A percentile compares a stretch with the other conserved stretches of the same genome.
Conservation (phyloP, 352 stramenopile species). For the Globisporangium emineosum region DNA sequence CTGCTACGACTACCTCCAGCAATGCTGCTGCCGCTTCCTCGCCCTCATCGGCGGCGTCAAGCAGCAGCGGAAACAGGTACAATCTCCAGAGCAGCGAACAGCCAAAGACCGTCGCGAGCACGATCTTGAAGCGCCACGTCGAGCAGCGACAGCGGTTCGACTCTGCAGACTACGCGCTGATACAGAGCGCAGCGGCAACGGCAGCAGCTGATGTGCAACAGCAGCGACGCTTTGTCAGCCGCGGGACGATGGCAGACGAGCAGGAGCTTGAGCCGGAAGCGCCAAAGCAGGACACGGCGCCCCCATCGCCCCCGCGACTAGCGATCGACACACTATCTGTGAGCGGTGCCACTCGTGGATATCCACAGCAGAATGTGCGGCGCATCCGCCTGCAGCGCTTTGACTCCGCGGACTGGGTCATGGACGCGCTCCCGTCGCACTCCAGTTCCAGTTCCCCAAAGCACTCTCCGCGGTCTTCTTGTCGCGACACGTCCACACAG, state of each 20-base stretch:
- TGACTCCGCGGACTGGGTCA: slow-evolving; percentile 69
- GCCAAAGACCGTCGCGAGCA: slow-evolving; percentile 30
- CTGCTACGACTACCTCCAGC: not conserved
- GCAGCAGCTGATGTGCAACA: not conserved
- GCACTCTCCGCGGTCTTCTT: not conserved
- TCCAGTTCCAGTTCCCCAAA: not conserved
- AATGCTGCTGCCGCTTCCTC: not conserved
- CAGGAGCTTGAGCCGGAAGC: slow-evolving; percentile 17
- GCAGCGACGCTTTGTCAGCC: not conserved
- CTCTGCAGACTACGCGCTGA: slow-evolving; percentile 67
- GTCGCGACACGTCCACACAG: slow-evolving; percentile 5
- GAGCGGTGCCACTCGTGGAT: not conserved
- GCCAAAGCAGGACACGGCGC: not conserved
- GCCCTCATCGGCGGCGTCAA: not conserved
- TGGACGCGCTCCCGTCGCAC: slow-evolving; percentile 22
- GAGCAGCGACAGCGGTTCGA: slow-evolving; percentile 69
- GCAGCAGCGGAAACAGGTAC: not conserved
- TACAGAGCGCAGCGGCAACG: slow-evolving; percentile 13
- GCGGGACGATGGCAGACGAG: slow-evolving; percentile 1
- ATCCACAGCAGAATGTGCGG: slow-evolving; percentile 38
- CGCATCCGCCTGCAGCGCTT: slow-evolving; percentile 65
- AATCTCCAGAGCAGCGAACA: not conserved
- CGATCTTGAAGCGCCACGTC: slow-evolving; percentile 49
- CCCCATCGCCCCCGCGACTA: slow-evolving; percentile 1
- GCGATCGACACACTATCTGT: not conserved